These are phyloP conservation scores for Asterochloris erici DNA, from an alignment of 139 green algal genomes.

Conservation along the genomic window DNA sequence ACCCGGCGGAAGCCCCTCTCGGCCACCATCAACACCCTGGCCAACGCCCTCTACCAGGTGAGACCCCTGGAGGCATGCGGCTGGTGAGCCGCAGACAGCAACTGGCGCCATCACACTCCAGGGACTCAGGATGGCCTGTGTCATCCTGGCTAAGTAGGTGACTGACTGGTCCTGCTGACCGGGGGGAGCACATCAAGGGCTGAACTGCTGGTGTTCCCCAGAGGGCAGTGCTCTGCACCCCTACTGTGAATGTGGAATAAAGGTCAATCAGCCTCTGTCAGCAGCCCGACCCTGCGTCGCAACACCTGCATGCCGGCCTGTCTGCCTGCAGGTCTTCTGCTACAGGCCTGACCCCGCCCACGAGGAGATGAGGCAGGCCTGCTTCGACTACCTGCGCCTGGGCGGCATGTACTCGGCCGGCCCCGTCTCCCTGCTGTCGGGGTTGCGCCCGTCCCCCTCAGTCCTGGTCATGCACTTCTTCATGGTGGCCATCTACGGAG, in stretches of 20 bases:
- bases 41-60: slow-evolving; percentile 95
- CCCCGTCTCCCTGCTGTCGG: slow-evolving; percentile 86
- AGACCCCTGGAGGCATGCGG: neutral
- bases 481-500: slow-evolving; percentile 86
- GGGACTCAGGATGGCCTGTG: too few relatives aligned
- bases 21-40: slow-evolving; percentile 98
- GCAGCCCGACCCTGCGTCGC: too few relatives aligned
- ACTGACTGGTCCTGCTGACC: too few relatives aligned
- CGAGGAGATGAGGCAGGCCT: slow-evolving; percentile 94
- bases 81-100: neutral
- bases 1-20: slow-evolving; percentile 80
- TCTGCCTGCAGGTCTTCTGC: slow-evolving; percentile 73
- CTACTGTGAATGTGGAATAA: too few relatives aligned
- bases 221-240: too few relatives aligned
- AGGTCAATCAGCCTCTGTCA: too few relatives aligned
- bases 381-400: slow-evolving; percentile 95
- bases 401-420: slow-evolving; percentile 74
- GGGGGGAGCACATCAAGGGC: too few relatives aligned
- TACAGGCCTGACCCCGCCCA: slow-evolving; percentile 67
- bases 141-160: too few relatives aligned
- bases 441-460: slow-evolving; percentile 83
- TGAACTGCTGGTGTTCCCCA: too few relatives aligned
- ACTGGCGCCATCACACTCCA: too few relatives aligned
- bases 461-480: slow-evolving; percentile 97
- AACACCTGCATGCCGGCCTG: too few relatives aligned